Evolutionary conservation across 1,284 basidiomycete species (phyloP).

Genomic region (Ganoderma multipileum): DNA sequence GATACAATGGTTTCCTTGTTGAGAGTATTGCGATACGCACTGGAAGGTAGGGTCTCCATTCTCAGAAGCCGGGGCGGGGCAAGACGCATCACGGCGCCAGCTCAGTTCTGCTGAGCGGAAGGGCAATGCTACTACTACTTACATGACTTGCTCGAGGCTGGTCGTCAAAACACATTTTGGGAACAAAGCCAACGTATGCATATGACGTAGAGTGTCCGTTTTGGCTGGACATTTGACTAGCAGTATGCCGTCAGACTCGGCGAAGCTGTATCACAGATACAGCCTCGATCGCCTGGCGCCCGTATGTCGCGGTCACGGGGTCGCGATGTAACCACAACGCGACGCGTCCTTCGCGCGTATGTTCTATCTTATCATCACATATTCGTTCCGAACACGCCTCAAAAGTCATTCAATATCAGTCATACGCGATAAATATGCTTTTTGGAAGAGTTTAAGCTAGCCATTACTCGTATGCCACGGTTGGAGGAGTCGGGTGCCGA

Average conservation of each 20-base stretch:
- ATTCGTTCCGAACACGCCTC: background rate
- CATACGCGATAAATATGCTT: background rate
- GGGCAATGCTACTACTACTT: background rate
- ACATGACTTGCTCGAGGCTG: background rate
- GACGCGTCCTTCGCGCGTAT: background rate
- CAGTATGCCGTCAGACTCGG: background rate
- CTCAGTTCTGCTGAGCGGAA: background rate
- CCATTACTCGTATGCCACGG: background rate
- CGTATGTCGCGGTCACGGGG: background rate
- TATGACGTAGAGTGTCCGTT: background rate
- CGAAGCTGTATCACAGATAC: background rate
- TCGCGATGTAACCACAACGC: background rate
- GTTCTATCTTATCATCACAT: too few species aligned
- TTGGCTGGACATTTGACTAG: background rate
- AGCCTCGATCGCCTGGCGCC: background rate
- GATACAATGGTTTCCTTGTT: background rate
- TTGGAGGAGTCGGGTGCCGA: background rate
- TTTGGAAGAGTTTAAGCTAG: background rate
- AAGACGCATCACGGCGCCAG: background rate
- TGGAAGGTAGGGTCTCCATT: background rate
- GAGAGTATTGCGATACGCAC: background rate
- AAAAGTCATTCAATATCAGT: background rate
- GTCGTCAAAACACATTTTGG: background rate
- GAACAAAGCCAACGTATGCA: background rate
- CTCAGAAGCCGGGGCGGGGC: background rate